phyloP scores from a whole-genome alignment of 164 flowering plant species.

The Kingdonia uniflora region DNA sequence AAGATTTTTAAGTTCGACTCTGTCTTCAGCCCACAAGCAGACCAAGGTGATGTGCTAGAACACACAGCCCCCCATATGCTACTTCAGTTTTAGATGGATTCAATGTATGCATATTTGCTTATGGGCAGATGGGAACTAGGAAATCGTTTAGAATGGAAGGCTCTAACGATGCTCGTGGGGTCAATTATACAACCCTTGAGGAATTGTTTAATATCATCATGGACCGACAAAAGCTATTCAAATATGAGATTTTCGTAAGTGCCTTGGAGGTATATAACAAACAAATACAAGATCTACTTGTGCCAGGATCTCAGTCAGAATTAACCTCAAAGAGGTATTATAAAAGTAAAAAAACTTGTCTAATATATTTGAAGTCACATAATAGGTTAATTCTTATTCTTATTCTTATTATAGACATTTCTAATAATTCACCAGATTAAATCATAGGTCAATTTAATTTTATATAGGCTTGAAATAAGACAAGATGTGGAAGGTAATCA shows the following conservation, averaged over 20 bases:
- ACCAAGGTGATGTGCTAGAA: constrained; percentile 76
- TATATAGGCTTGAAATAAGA: too few species aligned
- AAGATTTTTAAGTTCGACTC: constrained; percentile 78
- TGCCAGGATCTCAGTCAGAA: too few species aligned
- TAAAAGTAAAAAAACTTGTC: too few species aligned
- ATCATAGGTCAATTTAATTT: too few species aligned
- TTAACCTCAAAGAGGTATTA: too few species aligned
- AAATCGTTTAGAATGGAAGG: constrained; percentile 96
- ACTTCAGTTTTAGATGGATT: constrained; percentile 84
- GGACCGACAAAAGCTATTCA: constrained; percentile 38
- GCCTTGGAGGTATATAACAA: constrained; percentile 93
- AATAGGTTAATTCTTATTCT: too few species aligned
- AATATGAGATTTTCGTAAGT: constrained; percentile 65
- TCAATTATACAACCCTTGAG: constrained; percentile 73
- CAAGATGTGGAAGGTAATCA: too few species aligned
- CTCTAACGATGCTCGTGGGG: constrained; percentile 69
- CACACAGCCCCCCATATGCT: constrained; percentile 63
- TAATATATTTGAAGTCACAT: too few species aligned
- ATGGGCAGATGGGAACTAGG: constrained; percentile 95
- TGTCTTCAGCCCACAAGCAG: constrained; percentile 61
- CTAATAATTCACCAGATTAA: too few species aligned
- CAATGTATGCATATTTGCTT: constrained; percentile 89
- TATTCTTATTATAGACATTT: too few species aligned
- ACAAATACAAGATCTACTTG: constrained; percentile 71
- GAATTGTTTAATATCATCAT: constrained; percentile 52